Percentiles rank a stretch among this genome's conserved stretches.
Conservation (phyloP, 1,139 yeast genomes). For the Protomyces pachydermus region DNA sequence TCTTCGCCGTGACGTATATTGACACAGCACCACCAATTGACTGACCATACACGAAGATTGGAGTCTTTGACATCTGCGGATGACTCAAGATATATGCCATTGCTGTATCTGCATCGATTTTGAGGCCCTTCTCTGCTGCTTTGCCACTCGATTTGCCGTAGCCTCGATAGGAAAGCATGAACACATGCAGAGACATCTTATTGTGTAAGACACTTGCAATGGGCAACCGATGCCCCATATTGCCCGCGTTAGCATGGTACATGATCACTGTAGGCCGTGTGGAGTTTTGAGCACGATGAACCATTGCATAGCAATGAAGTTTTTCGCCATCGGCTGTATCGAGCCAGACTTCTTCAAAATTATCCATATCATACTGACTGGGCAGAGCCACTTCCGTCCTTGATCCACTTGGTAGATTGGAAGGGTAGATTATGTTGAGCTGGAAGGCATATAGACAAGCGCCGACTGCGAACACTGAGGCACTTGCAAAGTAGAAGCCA, state of each 20-base stretch:
- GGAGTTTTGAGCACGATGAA: slow-evolving; percentile 40
- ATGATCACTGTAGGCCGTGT: slow-evolving; percentile 58
- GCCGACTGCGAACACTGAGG: background rate
- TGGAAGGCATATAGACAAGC: slow-evolving; percentile 44
- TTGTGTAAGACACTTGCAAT: slow-evolving; percentile 66
- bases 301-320: slow-evolving; percentile 40
- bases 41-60: slow-evolving; percentile 73
- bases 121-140: slow-evolving; percentile 74
- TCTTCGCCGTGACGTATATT: slow-evolving; percentile 62
- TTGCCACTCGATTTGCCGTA: slow-evolving; percentile 76
- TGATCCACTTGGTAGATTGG: slow-evolving; percentile 67
- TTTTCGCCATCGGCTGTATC: slow-evolving; percentile 63
- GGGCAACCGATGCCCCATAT: slow-evolving; percentile 88
- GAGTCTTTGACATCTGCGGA: slow-evolving; percentile 49
- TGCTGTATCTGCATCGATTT: slow-evolving; percentile 72
- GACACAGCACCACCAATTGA: slow-evolving; percentile 96
- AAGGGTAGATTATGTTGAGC: slow-evolving; percentile 68
- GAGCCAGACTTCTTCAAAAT: slow-evolving; percentile 56
- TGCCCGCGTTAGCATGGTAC: slow-evolving; percentile 92
- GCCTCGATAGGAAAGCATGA: slow-evolving; percentile 31
- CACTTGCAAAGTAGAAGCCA: background rate
- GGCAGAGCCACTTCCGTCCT: slow-evolving; percentile 75
- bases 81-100: slow-evolving; percentile 55
- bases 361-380: slow-evolving; percentile 58
- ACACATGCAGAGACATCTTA: slow-evolving; percentile 65